Evolutionary conservation across 2,329 filamentous ascomycete species (phyloP).

Genomic region (Fonsecaea nubica): DNA sequence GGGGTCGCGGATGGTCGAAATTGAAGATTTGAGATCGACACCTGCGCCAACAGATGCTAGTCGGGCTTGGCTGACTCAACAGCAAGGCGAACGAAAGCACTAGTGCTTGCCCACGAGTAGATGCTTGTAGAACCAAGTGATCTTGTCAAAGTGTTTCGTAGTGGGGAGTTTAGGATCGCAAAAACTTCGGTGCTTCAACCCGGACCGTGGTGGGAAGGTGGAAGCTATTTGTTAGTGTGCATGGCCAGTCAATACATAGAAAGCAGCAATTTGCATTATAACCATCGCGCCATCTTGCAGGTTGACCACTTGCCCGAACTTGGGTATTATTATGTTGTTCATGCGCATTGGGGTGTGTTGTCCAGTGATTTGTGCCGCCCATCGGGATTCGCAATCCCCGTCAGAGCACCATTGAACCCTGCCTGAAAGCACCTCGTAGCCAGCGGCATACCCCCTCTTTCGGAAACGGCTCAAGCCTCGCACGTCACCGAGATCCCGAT

Average conservation of each 20-base stretch:
- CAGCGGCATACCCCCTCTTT: not conserved
- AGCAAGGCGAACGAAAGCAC: not conserved
- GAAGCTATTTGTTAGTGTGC: not conserved
- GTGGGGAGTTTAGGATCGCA: not conserved
- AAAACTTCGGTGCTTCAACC: not conserved
- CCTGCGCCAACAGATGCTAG: too few species aligned
- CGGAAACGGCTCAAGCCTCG: not conserved
- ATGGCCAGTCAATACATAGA: not conserved
- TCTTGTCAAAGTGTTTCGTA: not conserved
- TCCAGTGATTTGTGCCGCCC: not conserved
- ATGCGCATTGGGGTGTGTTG: not conserved
- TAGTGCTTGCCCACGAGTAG: not conserved
- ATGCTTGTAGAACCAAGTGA: not conserved
- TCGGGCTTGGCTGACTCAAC: not conserved
- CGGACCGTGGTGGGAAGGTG: not conserved
- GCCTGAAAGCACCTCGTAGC: not conserved
- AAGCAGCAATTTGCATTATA: not conserved
- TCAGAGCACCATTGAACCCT: not conserved
- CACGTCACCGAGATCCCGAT: not conserved
- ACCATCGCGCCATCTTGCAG: not conserved
- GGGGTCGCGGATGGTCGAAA: constrained; percentile 15
- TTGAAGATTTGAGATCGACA: not conserved
- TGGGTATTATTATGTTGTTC: not conserved
- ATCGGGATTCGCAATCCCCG: not conserved
- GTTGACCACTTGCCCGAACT: not conserved